Base-by-base conservation (phyloP, 495 filamentous ascomycete genomes). In the Bacidia gigantensis region DNA sequence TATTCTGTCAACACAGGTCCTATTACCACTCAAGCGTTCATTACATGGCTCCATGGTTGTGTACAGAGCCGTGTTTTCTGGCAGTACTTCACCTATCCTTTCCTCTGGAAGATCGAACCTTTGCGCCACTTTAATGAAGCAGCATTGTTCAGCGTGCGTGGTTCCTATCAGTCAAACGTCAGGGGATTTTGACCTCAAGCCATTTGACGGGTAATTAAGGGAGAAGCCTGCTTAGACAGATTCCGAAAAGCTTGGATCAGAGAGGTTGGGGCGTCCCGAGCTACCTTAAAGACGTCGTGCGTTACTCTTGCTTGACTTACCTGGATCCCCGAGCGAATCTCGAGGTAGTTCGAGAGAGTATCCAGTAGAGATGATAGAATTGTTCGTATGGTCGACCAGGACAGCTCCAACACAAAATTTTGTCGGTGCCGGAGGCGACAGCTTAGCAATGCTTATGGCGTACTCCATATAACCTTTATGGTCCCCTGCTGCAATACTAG, bases 41-140 rank as follows among this genome's bases (percentile, higher is more conserved):
- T 64, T 62, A 53, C 66, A 68, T 21, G 63, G 62, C 55, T 66
- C 65, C 65, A 65, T 67, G 3, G 63, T 67, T 22, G 63, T 67
- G 23, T 67, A 68, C 14, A 68, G 54, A 26, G 58, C 57, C 0
- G 67, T 68, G 43, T 69, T 67, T 17, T 52, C 23, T 11, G 67
- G 66, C 3, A 74, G 58, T 7, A 71, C 65, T 23, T 66, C 54
- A 17, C 57, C 60, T 2, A 76, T 60, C 7, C 62, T 57, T 20
- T 64, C 62, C 48, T 72, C 70, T 0, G 64, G 60, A 14, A 75
- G 26, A 24, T 59, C 58, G 46, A 72, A 54, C 50, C 60, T 45
- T 10, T 72, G 61, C 18, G 69, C 65, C 29, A 72, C 60, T 56
- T 74, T 73, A 58, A 72, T 69, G 58, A 72, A 67, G 60, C 66